Conservation (phyloP, 176 grass and related monocot genomes). For the Eleusine coracana region DNA sequence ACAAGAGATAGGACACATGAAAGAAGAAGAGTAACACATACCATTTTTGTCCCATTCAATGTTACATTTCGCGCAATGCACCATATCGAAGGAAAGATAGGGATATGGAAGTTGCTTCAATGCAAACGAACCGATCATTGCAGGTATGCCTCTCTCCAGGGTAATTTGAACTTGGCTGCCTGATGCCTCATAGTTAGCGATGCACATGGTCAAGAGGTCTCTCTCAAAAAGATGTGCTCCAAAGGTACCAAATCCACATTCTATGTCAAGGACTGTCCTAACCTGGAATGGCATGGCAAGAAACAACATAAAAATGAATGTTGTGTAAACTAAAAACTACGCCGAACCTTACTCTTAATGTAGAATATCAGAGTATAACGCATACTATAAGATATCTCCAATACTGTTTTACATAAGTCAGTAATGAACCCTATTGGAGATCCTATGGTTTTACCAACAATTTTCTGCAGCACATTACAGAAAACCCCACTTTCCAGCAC, state of each 20-base stretch:
- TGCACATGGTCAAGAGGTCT: constrained; percentile 93
- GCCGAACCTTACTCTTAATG: background rate
- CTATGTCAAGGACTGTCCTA: constrained; percentile 95
- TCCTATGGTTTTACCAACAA: constrained; percentile 26
- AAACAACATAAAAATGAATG: constrained; percentile 27
- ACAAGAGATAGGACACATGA: constrained; percentile 6
- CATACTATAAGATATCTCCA: constrained; percentile 8
- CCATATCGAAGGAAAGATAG: constrained; percentile 95
- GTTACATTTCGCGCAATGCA: constrained; percentile 92
- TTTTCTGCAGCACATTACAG: constrained; percentile 27
- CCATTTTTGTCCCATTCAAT: constrained; percentile 92
- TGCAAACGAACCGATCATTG: constrained; percentile 90
- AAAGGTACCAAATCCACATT: constrained; percentile 97
- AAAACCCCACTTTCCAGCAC: constrained; percentile 44
- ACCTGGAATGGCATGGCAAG: constrained; percentile 61
- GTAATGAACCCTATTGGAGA: constrained; percentile 22
- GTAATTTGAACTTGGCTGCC: constrained; percentile 99
- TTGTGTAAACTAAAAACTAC: background rate
- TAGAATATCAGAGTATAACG: constrained; percentile 20
- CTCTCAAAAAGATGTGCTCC: constrained; percentile 84
- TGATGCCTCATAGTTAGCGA: constrained; percentile 89
- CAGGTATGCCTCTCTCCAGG: constrained; percentile 97
- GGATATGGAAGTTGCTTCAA: constrained; percentile 86
- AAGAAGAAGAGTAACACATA: constrained; percentile 39
- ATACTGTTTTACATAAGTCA: constrained; percentile 16